Percentiles rank a stretch among this genome's conserved stretches.
Conservation (phyloP, 2,329 filamentous ascomycete species). For the Fusarium sp. region DNA sequence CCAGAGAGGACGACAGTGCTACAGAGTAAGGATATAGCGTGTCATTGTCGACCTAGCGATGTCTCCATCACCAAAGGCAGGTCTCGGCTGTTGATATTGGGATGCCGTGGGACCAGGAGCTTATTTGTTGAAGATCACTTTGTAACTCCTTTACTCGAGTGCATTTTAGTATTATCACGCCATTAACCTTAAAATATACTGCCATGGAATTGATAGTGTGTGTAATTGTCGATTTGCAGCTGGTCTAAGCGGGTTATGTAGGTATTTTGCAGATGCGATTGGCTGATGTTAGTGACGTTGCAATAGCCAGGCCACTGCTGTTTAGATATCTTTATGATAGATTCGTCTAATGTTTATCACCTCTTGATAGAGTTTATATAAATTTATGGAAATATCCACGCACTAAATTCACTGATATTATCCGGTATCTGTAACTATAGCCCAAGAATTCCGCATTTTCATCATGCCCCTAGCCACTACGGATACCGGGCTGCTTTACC, state of each 20-base stretch:
- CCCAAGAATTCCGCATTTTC: not conserved
- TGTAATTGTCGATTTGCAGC: no score
- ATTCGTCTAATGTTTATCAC: no score
- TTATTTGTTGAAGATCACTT: no score
- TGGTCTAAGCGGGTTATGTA: no score
- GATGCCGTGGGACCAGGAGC: not conserved
- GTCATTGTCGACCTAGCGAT: not conserved
- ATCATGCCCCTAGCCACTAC: not conserved
- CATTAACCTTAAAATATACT: not conserved
- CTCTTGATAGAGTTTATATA: no score
- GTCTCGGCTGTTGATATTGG: not conserved
- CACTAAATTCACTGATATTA: no score
- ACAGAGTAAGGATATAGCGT: not conserved
- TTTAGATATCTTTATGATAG: no score
- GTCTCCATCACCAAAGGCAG: not conserved
- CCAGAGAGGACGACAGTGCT: not conserved
- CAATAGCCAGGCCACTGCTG: not conserved
- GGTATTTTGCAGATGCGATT: conserved; percentile 10
- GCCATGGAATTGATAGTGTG: no score
- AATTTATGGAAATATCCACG: no score
- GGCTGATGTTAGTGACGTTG: conserved; percentile 3
- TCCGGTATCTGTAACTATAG: not conserved
- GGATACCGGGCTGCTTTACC: conserved; percentile 8
- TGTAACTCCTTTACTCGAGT: no score
- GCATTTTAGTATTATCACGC: not conserved